These are phyloP conservation scores for Salinomyces thailandicus DNA, from an alignment of 2,329 filamentous ascomycete genomes.

Conservation along the genomic window DNA sequence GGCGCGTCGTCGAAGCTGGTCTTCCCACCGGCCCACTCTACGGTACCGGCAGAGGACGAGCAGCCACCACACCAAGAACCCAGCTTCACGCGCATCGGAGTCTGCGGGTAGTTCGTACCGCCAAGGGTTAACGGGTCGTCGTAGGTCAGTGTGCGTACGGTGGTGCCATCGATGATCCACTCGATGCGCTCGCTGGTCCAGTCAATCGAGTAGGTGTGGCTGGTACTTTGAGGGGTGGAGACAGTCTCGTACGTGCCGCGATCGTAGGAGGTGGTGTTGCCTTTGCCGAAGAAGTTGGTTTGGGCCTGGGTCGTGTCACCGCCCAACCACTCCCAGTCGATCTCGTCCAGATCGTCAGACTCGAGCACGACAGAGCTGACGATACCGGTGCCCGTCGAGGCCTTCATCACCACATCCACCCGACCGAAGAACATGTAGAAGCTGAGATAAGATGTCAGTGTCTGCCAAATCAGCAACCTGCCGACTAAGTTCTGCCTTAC, in stretches of 20 bases:
- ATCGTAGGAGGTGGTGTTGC: slow-evolving; percentile 59
- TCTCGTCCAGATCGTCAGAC: slow-evolving; percentile 88
- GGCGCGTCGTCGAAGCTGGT: slow-evolving; percentile 30
- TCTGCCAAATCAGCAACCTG: too few species aligned
- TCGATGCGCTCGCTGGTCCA: slow-evolving; percentile 59
- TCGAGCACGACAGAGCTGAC: slow-evolving; percentile 86
- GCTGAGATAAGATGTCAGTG: slow-evolving; percentile 63
- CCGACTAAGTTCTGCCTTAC: too few species aligned
- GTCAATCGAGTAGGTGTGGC: slow-evolving; percentile 60
- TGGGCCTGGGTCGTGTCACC: slow-evolving; percentile 59
- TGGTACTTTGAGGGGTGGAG: slow-evolving; percentile 45
- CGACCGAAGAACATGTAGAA: slow-evolving; percentile 79
- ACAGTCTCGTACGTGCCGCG: slow-evolving; percentile 56
- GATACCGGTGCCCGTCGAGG: slow-evolving; percentile 79
- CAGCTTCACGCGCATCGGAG: slow-evolving; percentile 59
- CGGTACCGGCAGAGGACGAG: slow-evolving; percentile 44
- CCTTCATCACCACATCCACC: slow-evolving; percentile 75
- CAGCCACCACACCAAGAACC: slow-evolving; percentile 57
- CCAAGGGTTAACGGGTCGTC: slow-evolving; percentile 49
- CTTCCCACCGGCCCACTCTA: slow-evolving; percentile 56
- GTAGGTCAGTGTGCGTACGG: slow-evolving; percentile 58
- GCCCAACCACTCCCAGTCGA: slow-evolving; percentile 49
- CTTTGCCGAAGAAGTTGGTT: slow-evolving; percentile 69
- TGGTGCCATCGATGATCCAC: slow-evolving; percentile 59
- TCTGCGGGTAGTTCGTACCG: slow-evolving; percentile 65